phyloP scores from a whole-genome alignment of 371 early-diverging fungal species.

The Batkoa obscura region DNA sequence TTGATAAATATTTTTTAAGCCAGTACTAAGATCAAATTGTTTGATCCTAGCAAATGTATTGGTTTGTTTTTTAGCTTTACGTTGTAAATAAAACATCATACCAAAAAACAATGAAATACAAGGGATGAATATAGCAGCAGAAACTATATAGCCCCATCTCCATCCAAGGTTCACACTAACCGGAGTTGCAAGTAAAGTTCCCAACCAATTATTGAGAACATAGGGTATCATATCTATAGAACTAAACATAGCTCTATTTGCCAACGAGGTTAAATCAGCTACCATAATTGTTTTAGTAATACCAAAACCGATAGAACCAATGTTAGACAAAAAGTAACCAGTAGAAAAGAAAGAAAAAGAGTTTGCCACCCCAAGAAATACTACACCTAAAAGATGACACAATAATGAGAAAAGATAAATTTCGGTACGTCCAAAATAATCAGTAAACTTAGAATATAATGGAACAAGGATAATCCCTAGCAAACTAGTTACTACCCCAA shows the following conservation, averaged over 20 bases:
- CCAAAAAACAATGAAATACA: not conserved
- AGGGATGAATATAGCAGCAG: not conserved
- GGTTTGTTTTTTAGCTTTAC: not conserved
- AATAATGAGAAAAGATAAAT: not conserved
- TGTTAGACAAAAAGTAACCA: not conserved
- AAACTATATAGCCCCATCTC: not conserved
- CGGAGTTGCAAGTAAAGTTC: not conserved
- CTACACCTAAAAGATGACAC: not conserved
- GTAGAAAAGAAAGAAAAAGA: not conserved
- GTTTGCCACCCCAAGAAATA: not conserved
- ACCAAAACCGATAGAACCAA: not conserved
- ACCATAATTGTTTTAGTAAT: not conserved
- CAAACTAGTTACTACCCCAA: not conserved
- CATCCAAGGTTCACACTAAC: not conserved
- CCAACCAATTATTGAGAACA: not conserved
- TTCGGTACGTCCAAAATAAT: not conserved
- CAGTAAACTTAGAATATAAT: not conserved
- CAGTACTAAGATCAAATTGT: not conserved
- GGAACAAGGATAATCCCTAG: not conserved
- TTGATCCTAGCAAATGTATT: not conserved
- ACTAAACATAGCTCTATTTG: not conserved
- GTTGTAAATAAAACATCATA: not conserved
- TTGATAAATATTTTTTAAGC: not conserved
- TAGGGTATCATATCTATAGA: not conserved
- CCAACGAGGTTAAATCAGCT: not conserved